Evolutionary conservation across 441 rosid genomes (phyloP), one percentile per base, ranked within the genome.

Genomic region (Breynia disticha): DNA sequence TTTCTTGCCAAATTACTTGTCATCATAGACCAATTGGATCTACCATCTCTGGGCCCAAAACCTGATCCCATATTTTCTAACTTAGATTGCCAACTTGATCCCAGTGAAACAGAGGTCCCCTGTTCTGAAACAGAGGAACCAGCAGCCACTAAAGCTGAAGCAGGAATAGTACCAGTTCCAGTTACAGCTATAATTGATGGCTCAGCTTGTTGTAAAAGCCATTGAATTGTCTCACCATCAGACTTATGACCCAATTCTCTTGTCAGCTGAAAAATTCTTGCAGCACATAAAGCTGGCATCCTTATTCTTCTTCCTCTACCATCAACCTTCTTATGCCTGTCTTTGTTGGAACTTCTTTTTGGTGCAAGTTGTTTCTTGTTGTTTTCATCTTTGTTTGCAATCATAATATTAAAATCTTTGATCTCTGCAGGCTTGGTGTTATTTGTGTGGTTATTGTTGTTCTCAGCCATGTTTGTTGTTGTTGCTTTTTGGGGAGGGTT

Each of bases 261-360:
- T 19, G 98, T 90, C 70, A 87, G 67, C 49, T 90, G 96, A 57
- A 90, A 90, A 65, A 90, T 87, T 70, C 98, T 75, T 12, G 98
- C 96, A 0, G 98, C 98, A 51, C 98, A 87, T 20, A 90, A 65
- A 24, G 97, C 97, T 35, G 98, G 98, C 96, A 87, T 90, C 84
- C 98, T 73, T 49, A 90, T 90, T 52, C 98, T 80, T 22, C 98
- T 76, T 44, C 96, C 98, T 55, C 96, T 70, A 3, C 98, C 98
- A 69, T 90, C 98, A 20, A 90, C 98, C 68, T 90, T 90, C 55
- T 82, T 90, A 69, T 90, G 96, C 57, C 96, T 74, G 69, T 90
- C 98, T 59, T 87, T 90, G 75, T 87, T 90, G 3, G 98, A 87
- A 70, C 74, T 81, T 66, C 98, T 75, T 67, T 81, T 87, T 1